Evolutionary conservation across 1,139 yeast genomes (phyloP).

Genomic region (Candida gigantensis): DNA sequence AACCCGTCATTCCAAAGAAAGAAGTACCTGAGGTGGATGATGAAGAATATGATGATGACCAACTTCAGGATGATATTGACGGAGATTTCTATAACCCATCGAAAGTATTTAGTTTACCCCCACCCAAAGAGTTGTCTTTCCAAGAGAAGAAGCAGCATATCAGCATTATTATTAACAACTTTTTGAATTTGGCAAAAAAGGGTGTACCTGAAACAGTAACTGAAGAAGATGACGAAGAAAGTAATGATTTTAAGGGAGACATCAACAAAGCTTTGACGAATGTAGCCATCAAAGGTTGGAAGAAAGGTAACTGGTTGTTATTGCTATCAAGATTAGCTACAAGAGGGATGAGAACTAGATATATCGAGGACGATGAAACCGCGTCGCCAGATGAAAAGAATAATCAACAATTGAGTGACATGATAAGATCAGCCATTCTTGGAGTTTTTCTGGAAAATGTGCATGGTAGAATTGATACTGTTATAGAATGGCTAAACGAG

Average conservation of each 20-base stretch:
- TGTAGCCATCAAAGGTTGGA: constrained; percentile 65
- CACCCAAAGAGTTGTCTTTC: constrained; percentile 51
- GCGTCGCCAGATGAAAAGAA: constrained; percentile 21
- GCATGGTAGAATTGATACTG: constrained; percentile 68
- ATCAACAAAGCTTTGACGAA: constrained; percentile 45
- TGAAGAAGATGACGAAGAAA: constrained; percentile 29
- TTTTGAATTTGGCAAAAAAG: constrained; percentile 47
- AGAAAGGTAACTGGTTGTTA: constrained; percentile 73
- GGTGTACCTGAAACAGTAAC: constrained; percentile 22
- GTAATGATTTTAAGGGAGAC: constrained; percentile 20
- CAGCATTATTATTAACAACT: constrained; percentile 52
- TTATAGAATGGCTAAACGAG: constrained; percentile 94
- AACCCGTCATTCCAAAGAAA: constrained; percentile 1
- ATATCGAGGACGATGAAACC: constrained; percentile 21
- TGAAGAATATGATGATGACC: constrained; percentile 23
- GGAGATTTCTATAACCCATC: constrained; percentile 40
- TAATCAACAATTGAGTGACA: constrained; percentile 49
- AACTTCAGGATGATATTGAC: constrained; percentile 38
- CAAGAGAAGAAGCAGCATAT: constrained; percentile 57
- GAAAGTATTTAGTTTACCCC: constrained; percentile 56
- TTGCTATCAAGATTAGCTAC: constrained; percentile 78
- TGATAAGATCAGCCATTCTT: constrained; percentile 69
- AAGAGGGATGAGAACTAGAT: constrained; percentile 59
- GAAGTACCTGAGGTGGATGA: constrained; percentile 8
- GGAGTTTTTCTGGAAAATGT: constrained; percentile 75